Percentiles rank a stretch among this genome's conserved stretches.
Conservation (phyloP, 306 rosid species). For the Canavalia ensiformis region DNA sequence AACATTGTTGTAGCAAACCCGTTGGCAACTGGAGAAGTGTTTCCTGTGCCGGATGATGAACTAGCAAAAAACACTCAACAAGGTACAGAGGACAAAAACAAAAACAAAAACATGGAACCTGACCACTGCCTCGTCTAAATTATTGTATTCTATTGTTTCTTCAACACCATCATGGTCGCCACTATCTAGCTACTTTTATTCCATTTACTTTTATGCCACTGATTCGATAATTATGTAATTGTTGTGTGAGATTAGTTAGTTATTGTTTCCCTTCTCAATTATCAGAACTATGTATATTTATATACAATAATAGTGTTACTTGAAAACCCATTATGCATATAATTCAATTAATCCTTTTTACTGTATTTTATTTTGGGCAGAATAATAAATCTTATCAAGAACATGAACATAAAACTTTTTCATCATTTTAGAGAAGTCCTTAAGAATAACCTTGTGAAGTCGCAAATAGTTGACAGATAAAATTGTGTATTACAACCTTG, state of each 20-base stretch:
- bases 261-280: neutral
- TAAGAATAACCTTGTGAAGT: no score
- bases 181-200: neutral
- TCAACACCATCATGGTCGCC: neutral
- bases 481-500: no score
- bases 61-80: neutral
- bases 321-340: no score
- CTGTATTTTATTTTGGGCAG: no score
- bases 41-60: constrained; percentile 24
- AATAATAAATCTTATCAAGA: no score
- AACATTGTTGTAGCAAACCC: constrained; percentile 7
- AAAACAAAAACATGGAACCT: neutral
- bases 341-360: no score
- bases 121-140: neutral
- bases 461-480: no score
- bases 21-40: constrained; percentile 13
- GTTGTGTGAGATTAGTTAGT: no score
- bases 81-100: neutral
- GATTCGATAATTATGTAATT: neutral
- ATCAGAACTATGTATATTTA: neutral
- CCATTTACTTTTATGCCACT: neutral
- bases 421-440: no score
- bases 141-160: neutral
- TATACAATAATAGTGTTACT: no score
- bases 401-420: no score